Evolutionary conservation across 169 alveolate species (phyloP).

Genomic region (Amoebophrya sp.): DNA sequence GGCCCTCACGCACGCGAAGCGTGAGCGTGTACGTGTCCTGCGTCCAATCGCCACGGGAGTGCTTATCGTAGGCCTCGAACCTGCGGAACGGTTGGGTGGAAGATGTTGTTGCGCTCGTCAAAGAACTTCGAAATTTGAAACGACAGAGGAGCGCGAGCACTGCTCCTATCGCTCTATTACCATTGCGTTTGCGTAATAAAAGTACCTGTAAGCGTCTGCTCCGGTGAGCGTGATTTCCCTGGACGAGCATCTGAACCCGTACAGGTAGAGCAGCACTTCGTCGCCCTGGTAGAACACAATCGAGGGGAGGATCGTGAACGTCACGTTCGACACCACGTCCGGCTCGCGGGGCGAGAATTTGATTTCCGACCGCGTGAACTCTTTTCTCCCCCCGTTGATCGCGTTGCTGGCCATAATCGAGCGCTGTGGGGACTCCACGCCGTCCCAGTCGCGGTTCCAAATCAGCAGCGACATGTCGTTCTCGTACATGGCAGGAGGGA

Average conservation of each 20-base stretch:
- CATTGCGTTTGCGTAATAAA: too few relatives aligned
- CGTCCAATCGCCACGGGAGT: conserved; percentile 2
- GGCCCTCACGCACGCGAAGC: not conserved
- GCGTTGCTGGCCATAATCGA: not conserved
- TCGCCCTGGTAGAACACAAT: conserved; percentile 1
- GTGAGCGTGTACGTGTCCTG: not conserved
- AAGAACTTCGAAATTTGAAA: not conserved
- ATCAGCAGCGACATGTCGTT: conserved; percentile 15
- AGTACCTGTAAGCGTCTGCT: not conserved
- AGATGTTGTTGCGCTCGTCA: too few relatives aligned
- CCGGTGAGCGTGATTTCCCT: not conserved
- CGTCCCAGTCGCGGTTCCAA: conserved; percentile 13
- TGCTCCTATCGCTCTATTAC: too few relatives aligned
- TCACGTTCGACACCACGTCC: not conserved
- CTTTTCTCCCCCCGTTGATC: not conserved
- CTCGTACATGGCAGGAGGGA: conserved; percentile 5
- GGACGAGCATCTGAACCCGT: conserved; percentile 1
- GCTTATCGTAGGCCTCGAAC: not conserved
- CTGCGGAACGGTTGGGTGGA: too few relatives aligned
- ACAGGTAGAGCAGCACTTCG: not conserved
- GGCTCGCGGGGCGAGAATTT: not conserved
- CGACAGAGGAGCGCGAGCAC: not conserved
- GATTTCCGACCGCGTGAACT: not conserved
- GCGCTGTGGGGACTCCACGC: not conserved
- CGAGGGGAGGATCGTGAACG: not conserved